A percentile compares a stretch with the other conserved stretches of the same genome.
These are phyloP conservation scores for Ramaria sp. DNA, from an alignment of 768 basidiomycete genomes.

Conservation along the genomic window DNA sequence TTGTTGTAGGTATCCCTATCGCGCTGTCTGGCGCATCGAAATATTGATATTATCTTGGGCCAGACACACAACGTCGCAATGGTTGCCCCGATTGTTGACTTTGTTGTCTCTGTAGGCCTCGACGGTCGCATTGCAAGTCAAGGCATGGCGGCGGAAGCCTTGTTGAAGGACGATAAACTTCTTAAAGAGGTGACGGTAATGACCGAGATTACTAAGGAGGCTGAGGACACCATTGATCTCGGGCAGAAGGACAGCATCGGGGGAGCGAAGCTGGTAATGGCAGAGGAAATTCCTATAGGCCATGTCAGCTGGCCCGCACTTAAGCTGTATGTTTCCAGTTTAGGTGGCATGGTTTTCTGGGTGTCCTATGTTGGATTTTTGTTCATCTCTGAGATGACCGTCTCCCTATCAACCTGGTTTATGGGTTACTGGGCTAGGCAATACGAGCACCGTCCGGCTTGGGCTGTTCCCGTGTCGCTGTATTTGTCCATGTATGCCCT, in stretches of 20 bases:
- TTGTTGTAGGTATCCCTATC: conserved; percentile 11
- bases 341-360: conserved; percentile 17
- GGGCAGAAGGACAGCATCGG: conserved; percentile 19
- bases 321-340: conserved; percentile 23
- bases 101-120: conserved; percentile 41
- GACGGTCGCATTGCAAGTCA: conserved; percentile 44
- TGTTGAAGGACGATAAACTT: conserved; percentile 30
- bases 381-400: neutral
- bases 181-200: conserved; percentile 19
- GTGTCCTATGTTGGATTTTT: neutral
- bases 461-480: conserved; percentile 25
- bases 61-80: conserved; percentile 46
- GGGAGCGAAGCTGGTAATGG: conserved; percentile 46
- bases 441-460: conserved; percentile 24
- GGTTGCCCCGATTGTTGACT: conserved; percentile 40
- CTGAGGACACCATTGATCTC: conserved; percentile 19
- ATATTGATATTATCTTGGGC: neutral
- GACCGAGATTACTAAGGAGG: conserved; percentile 19
- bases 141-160: conserved; percentile 39
- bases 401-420: conserved; percentile 15
- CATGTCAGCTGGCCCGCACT: conserved; percentile 43
- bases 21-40: neutral
- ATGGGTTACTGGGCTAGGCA: conserved; percentile 34
- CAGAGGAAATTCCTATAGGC: conserved; percentile 53
- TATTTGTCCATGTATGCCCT: conserved; percentile 37